phyloP scores from a whole-genome alignment of 164 flowering plant species.

The Kalanchoe fedtschenkoi region DNA sequence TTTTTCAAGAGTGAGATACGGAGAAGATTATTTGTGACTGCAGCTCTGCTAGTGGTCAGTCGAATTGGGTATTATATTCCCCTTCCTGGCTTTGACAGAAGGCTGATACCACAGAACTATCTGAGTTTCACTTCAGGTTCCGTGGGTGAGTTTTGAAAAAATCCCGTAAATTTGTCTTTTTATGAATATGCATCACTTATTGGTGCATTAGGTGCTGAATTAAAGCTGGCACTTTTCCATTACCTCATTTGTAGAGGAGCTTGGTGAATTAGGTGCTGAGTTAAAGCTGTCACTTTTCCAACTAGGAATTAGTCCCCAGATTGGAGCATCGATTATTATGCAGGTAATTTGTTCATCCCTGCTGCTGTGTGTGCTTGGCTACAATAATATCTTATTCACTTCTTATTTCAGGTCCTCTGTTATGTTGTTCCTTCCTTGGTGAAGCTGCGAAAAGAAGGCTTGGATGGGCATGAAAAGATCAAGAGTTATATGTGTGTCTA shows the following conservation, averaged over 20 bases:
- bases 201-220: background rate
- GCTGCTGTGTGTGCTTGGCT: background rate
- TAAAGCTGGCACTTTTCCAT: background rate
- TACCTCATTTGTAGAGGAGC: slow-evolving; percentile 51
- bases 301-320: slow-evolving; percentile 96
- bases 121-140: slow-evolving; percentile 83
- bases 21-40: slow-evolving; percentile 85
- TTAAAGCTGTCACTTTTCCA: slow-evolving; percentile 94
- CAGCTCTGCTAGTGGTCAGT: slow-evolving; percentile 62
- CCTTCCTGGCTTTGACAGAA: slow-evolving; percentile 90
- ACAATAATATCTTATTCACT: background rate
- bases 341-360: slow-evolving; percentile 41
- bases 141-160: slow-evolving; percentile 39
- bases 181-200: background rate
- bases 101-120: slow-evolving; percentile 75
- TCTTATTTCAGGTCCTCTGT: slow-evolving; percentile 62
- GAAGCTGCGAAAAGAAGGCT: slow-evolving; percentile 97
- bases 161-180: background rate
- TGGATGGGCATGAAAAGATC: slow-evolving; percentile 94
- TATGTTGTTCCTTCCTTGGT: slow-evolving; percentile 80
- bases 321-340: slow-evolving; percentile 91
- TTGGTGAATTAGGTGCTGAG: slow-evolving; percentile 63
- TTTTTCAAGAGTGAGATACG: slow-evolving; percentile 96
- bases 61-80: slow-evolving; percentile 92
- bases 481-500: slow-evolving; percentile 98